Base-by-base conservation (phyloP, 2,329 filamentous ascomycete genomes). In the Aureobasidium sp. region DNA sequence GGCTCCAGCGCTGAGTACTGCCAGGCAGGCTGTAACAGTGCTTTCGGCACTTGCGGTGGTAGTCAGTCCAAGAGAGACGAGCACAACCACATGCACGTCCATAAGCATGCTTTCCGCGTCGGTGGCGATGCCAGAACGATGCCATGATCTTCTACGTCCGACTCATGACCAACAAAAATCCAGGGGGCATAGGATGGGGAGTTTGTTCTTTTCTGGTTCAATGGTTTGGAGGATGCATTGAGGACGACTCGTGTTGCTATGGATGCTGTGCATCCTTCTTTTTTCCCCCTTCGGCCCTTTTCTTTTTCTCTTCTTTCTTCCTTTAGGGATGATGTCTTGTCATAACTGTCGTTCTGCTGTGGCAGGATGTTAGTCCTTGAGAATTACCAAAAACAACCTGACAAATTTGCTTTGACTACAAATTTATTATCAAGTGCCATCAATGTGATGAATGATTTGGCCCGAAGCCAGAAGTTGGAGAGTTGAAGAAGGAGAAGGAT, bases 1-100 rank as follows among this genome's bases (percentile, higher is more conserved):
- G 61, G 61, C 21, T 62, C 61, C n/a, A 42, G 34, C 14, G 45
- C 21, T n/a, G 54, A 59, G 3, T 59, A 59, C 48, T 62, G 53
- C 32, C 47, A 5, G 10, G 29, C 32, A 9, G 49, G 49, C 34
- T 61, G 59, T 8, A 50, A 61, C 32, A 48, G 32, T 13, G 39
- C 25, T 16, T 55, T 48, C 32, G 59, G 59, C 59, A 55, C 48
- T 39, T 61, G 59, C 42, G 30, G 57, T 34, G 30, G 57, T 9
- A 10, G 27, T 14, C 32, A 36, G 16, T 30, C 39, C 8, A 59
- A 59, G 57, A 50, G 57, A 59, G 32, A 39, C 3, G 32, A 48
- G 32, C 44, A 59, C 44, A 41, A 42, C 21, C 57, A 59, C 36
- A 50, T 59, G 36, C 57, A 42, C 32, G 25, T 25, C 16, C 55